Evolutionary conservation across 768 basidiomycete genomes (phyloP), one percentile per base, ranked within the genome.

Genomic region (Coprinellus micaceus): DNA sequence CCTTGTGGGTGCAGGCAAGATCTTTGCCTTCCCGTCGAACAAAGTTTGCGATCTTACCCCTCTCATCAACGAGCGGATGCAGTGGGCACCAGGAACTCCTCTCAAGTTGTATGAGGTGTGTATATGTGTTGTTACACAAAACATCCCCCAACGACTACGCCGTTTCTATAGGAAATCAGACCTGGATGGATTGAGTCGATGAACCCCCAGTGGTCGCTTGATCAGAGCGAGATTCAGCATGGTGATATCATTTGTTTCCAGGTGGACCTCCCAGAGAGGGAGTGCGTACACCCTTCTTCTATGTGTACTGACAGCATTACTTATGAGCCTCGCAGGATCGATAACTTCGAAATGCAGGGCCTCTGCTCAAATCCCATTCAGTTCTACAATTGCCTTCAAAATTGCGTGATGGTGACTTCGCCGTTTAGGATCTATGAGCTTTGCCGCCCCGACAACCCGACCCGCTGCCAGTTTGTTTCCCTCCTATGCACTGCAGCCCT

Each of bases 211-310:
- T 72, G 85, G 55, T 95, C 97, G 0, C 98, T 98, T 73, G 84
- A 89, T 51, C 94, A 98, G 70, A 97, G 94, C 67, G 97, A 99
- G 74, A 98, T 99, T 60, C 97, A 99, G 69, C 96, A 98, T 69
- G 97, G 97, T 57, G 97, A 99, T 72, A 85, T 99, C 63, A 92
- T 99, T 53, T 98, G 96, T 71, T 98, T 98, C 85, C 97, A 98
- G 75, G 93, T 97, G 24, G 97, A 98, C 67, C 79, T 94, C 59
- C 77, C 83, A 22, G 96, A 98, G 58, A 94, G 94, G 70, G 94
- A 98, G 96, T 95, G 65, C 89, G 78, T 1, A n/a, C 37, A 11
- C 43, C 52, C 0, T 11, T 51, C n/a, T n/a, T n/a, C n/a, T n/a
- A n/a, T n/a, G n/a, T 25, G 53, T n/a, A 24, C 7, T 7, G 4